Evolutionary conservation across 106 monocot genomes (phyloP).

Genomic region (Amphibolis antarctica): DNA sequence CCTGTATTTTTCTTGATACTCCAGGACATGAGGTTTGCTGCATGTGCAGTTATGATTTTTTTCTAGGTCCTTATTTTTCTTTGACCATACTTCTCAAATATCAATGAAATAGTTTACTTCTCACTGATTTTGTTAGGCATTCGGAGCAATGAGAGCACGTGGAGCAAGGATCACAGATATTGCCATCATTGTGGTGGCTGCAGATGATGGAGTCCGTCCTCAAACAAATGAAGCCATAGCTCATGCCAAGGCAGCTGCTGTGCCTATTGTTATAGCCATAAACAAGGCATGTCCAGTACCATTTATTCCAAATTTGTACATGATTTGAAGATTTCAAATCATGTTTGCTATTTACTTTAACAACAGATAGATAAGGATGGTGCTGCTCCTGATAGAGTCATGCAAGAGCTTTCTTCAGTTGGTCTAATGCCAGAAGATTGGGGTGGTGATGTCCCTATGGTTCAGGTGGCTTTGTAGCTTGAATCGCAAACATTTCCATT

Average conservation of each 20-base stretch:
- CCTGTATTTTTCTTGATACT: slow-evolving; percentile 94
- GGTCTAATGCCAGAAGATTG: slow-evolving; percentile 93
- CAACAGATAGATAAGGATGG: slow-evolving; percentile 90
- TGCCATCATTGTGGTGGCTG: slow-evolving; percentile 88
- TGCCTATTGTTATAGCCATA: slow-evolving; percentile 88
- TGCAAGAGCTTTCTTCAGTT: slow-evolving; percentile 92
- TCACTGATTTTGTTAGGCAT: slow-evolving; percentile 20
- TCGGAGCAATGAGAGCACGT: slow-evolving; percentile 96
- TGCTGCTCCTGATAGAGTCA: slow-evolving; percentile 76
- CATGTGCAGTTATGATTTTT: neutral
- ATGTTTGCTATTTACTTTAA: neutral
- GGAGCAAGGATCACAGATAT: slow-evolving; percentile 93
- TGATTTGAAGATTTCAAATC: neutral
- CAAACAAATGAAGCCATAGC: slow-evolving; percentile 97
- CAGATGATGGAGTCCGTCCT: slow-evolving; percentile 98
- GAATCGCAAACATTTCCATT: neutral
- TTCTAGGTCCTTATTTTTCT: too few relatives aligned
- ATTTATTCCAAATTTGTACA: neutral
- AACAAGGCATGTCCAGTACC: slow-evolving; percentile 36
- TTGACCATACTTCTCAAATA: too few relatives aligned
- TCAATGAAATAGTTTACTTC: neutral
- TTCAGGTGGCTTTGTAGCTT: slow-evolving; percentile 45
- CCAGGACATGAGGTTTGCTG: slow-evolving; percentile 88
- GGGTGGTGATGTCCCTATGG: slow-evolving; percentile 94
- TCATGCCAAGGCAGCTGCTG: slow-evolving; percentile 96